phyloP scores from a whole-genome alignment of 768 basidiomycete species.

The Termitomyces sp. region DNA sequence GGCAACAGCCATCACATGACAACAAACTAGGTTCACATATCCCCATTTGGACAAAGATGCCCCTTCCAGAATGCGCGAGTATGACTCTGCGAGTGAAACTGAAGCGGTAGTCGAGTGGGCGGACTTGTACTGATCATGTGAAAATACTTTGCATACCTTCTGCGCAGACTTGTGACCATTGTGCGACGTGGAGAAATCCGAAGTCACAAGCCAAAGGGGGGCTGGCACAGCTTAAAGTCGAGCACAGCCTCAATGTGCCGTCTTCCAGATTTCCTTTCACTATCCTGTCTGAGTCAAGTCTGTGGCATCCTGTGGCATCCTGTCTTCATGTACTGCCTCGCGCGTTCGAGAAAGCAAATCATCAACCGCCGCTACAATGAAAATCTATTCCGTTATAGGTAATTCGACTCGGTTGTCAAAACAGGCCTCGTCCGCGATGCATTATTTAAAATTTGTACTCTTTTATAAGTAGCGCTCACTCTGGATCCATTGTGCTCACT shows the following conservation, averaged over 20 bases:
- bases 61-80: no score
- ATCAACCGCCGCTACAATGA: background rate
- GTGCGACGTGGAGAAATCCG: no score
- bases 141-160: no score
- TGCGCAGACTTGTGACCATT: no score
- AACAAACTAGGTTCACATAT: no score
- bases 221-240: no score
- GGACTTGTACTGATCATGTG: no score
- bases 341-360: background rate
- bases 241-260: background rate
- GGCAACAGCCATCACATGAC: background rate
- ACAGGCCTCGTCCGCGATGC: background rate
- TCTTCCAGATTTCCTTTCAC: background rate
- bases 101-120: no score
- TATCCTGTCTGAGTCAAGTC: background rate
- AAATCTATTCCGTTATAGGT: background rate
- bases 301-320: background rate
- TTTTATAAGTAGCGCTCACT: background rate
- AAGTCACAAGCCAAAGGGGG: no score
- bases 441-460: background rate
- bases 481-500: background rate
- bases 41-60: no score
- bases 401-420: background rate
- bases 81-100: no score
- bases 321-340: background rate